These are phyloP conservation scores for Aspergillus arachidicola DNA, from an alignment of 2,329 filamentous ascomycete species.

Conservation along the genomic window DNA sequence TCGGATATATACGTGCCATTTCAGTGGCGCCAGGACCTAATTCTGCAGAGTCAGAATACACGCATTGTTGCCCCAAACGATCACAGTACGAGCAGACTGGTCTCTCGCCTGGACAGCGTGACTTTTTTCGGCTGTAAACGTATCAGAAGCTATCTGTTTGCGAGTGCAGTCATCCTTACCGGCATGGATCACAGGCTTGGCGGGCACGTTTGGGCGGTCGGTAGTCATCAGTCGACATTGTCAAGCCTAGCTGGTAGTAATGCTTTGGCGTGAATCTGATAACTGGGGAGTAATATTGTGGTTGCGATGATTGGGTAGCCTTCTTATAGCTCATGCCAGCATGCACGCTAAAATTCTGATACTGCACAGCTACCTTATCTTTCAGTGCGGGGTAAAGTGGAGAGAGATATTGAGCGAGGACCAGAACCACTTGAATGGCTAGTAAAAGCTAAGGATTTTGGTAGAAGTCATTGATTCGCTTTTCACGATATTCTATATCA, in stretches of 20 bases:
- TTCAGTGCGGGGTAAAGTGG: neutral
- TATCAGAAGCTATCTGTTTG: neutral
- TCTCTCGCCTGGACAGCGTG: slow-evolving; percentile 36
- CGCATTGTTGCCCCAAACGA: slow-evolving; percentile 34
- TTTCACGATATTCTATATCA: neutral
- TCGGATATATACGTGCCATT: neutral
- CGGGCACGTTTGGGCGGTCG: neutral
- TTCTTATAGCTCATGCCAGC: neutral
- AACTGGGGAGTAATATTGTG: neutral
- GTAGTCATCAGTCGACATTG: neutral
- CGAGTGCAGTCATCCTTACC: neutral
- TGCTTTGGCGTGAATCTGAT: neutral
- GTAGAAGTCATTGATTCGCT: neutral
- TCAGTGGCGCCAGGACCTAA: slow-evolving; percentile 1
- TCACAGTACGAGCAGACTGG: slow-evolving; percentile 37
- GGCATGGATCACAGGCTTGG: neutral
- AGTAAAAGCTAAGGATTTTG: neutral
- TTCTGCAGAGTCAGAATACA: slow-evolving; percentile 24
- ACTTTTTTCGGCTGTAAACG: slow-evolving; percentile 34
- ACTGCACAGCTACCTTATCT: neutral
- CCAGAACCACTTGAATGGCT: neutral
- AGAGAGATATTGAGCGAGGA: neutral
- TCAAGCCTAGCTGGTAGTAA: neutral
- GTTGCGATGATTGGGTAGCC: neutral
- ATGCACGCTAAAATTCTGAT: neutral